phyloP scores from a whole-genome alignment of 371 early-diverging fungal species.

The Smittium culicis region DNA sequence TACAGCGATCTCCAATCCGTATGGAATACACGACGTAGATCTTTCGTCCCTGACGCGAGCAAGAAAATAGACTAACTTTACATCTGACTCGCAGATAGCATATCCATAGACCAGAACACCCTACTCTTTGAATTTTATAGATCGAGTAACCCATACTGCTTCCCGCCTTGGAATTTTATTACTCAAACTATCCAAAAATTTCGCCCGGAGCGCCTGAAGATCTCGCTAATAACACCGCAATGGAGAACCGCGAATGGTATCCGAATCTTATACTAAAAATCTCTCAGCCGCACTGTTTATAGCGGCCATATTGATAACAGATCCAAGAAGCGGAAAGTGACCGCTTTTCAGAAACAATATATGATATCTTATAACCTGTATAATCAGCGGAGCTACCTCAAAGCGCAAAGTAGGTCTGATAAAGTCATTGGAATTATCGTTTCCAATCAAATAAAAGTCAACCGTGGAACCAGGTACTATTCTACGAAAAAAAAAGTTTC shows the following conservation, averaged over 20 bases:
- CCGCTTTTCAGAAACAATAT: background rate
- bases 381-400: background rate
- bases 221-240: conserved; percentile 6
- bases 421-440: background rate
- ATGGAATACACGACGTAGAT: conserved; percentile 16
- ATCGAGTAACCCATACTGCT: conserved; percentile 14
- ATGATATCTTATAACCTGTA: background rate
- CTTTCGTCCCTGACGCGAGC: conserved; percentile 20
- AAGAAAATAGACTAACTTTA: conserved; percentile 14
- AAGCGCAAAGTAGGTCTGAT: background rate
- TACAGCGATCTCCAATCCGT: background rate
- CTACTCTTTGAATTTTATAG: conserved; percentile 19
- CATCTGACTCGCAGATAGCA: conserved; percentile 18
- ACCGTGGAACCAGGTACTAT: background rate
- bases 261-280: background rate
- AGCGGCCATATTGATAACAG: background rate
- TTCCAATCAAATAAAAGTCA: background rate
- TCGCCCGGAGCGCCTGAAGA: conserved; percentile 3
- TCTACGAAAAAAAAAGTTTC: background rate
- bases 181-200: conserved; percentile 18
- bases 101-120: conserved; percentile 20
- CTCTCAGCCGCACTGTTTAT: background rate
- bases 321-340: background rate
- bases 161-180: conserved; percentile 24
- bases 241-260: background rate